Evolutionary conservation across 768 basidiomycete genomes (phyloP), one percentile per base, ranked within the genome.

Genomic region (Rhizopogon roseolus): DNA sequence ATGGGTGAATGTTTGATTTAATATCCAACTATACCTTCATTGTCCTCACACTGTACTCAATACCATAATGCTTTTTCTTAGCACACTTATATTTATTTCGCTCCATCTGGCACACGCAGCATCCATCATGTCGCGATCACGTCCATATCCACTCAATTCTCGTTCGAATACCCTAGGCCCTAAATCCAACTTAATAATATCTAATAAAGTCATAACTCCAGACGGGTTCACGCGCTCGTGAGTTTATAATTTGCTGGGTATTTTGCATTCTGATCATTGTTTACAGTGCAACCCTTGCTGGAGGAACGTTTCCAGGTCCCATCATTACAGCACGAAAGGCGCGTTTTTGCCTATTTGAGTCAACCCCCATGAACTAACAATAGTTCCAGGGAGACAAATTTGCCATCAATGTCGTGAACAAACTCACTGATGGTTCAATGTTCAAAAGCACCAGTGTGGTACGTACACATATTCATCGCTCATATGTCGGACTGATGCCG

Each of bases 191-290:
- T 22, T 80, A 6, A 61, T 64, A n/a, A 71, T 80, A 28, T 64
- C 66, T 5, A 79, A 79, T 60, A 58, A 57, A 25, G 43, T 57
- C 27, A 72, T 81, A 49, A 55, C 74, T 22, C 80, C 81, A 3
- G 81, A 81, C 69, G 79, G 81, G 17, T 80, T 76, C 54, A 57
- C 57, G 46, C 71, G 79, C 54, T 70, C 73, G 75, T 76, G 46
- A 25, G 76, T 65, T 49, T 36, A 29, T 25, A 4, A 4, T 46
- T n/a, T 48, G 2, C 19, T 25, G 29, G 16, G 16, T 34, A 22
- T 1, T n/a, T 46, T 16, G 19, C 25, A 25, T 29, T 4, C 27
- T 48, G n/a, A 34, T 48, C 14, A 28, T 42, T 27, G 41, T 11
- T 22, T 44, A 34, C 10, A 73, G 72, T 17, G 62, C 73, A 4